phyloP scores from a whole-genome alignment of 768 basidiomycete species.

The Suillus subaureus region DNA sequence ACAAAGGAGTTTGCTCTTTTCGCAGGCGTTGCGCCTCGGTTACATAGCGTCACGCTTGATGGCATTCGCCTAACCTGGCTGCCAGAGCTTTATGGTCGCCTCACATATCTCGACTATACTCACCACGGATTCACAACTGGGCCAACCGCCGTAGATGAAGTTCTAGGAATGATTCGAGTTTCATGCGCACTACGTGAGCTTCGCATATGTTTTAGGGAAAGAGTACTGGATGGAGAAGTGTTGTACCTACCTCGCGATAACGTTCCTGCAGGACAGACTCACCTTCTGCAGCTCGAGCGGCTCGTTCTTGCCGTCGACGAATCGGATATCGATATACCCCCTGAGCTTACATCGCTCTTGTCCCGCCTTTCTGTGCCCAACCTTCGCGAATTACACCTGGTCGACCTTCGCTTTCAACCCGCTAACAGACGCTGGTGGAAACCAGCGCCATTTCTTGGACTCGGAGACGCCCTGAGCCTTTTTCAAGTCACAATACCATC shows the following conservation, averaged over 20 bases:
- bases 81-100: constrained; percentile 61
- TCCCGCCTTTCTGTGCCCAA: constrained; percentile 51
- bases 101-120: constrained; percentile 68
- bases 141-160: constrained; percentile 55
- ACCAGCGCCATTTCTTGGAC: background rate
- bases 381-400: constrained; percentile 49
- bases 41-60: constrained; percentile 58
- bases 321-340: constrained; percentile 63
- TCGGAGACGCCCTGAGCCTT: background rate
- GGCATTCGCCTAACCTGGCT: constrained; percentile 67
- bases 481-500: constrained; percentile 2
- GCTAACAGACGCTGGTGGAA: constrained; percentile 1
- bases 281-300: constrained; percentile 46
- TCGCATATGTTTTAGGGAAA: constrained; percentile 54
- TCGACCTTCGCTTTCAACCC: constrained; percentile 37
- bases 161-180: constrained; percentile 58
- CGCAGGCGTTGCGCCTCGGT: constrained; percentile 57
- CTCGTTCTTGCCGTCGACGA: constrained; percentile 55
- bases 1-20: constrained; percentile 69
- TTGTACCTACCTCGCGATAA: constrained; percentile 29
- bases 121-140: constrained; percentile 71
- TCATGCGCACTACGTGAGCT: constrained; percentile 56
- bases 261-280: constrained; percentile 26
- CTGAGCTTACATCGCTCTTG: constrained; percentile 56
- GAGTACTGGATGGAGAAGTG: constrained; percentile 23